Evolutionary conservation across 2,329 filamentous ascomycete species (phyloP).

Genomic region (Epichloe glyceriae): DNA sequence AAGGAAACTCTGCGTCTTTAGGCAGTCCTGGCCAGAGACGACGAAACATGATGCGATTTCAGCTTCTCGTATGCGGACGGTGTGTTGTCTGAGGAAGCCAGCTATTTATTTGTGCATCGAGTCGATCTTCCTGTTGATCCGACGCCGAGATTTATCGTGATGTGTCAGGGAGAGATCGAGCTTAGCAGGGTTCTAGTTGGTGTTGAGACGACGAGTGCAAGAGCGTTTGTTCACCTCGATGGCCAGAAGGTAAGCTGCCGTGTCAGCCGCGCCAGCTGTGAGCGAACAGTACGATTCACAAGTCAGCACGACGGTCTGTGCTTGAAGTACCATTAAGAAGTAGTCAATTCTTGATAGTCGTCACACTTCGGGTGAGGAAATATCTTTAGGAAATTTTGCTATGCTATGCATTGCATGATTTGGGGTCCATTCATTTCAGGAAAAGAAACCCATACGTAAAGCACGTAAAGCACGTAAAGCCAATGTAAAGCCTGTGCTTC

Average conservation of each 20-base stretch:
- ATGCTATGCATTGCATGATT: background rate
- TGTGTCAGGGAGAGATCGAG: background rate
- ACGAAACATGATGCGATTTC: conserved; percentile 51
- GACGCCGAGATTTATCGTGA: background rate
- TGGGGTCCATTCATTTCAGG: background rate
- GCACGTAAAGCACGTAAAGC: background rate
- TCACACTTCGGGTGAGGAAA: background rate
- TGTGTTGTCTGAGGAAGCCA: background rate
- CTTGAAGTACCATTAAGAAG: background rate
- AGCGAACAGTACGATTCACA: background rate
- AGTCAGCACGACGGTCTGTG: background rate
- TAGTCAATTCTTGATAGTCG: background rate
- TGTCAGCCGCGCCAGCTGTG: background rate
- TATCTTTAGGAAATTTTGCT: background rate
- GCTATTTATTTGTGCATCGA: background rate
- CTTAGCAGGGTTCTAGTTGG: background rate
- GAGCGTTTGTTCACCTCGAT: background rate
- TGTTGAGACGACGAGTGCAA: background rate
- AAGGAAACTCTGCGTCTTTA: conserved; percentile 52
- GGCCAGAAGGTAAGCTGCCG: too few species aligned
- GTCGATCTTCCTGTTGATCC: background rate
- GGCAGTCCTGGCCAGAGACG: conserved; percentile 56
- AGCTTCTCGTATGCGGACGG: background rate
- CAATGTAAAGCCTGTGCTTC: background rate
- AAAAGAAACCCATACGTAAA: background rate